Evolutionary conservation across 148 eudicot genomes (phyloP), one percentile per base, ranked within the genome.

Genomic region (Dysphania ambrosioides): DNA sequence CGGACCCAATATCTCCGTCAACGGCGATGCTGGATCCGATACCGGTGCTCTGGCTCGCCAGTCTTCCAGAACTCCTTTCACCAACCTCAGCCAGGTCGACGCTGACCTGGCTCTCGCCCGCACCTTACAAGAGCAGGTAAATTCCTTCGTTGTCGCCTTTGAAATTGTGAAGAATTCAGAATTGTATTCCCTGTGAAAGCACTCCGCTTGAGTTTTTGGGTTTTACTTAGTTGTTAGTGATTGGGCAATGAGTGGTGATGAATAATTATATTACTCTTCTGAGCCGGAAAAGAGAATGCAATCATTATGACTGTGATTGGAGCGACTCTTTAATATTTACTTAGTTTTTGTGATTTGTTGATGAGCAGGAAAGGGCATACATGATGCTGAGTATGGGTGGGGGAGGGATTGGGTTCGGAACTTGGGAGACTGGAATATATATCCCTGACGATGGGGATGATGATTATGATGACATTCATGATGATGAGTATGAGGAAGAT

Each of bases 101-200:
- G 97, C 98, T 75, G 98, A 93, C 86, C 98, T 91, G 21, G 98
- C 98, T 69, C 98, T 93, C 32, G 98, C 98, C 65, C 89, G 98
- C 32, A 94, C 96, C 65, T 84, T 94, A 60, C 98, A 93, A 73
- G 97, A 91, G 57, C 98, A 91, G 97, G 97, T 89, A 10, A 11
- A 62, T 55, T 51, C 66, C 51, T 34, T 55, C 7, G 57, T 3
- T 66, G 1, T 27, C 18, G 35, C 11, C 62, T 74, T 70, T 27
- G 53, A n/a, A n/a, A n/a, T n/a, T n/a, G n/a, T n/a, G n/a, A n/a
- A n/a, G n/a, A n/a, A n/a, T n/a, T n/a, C n/a, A n/a, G n/a, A n/a
- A n/a, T n/a, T n/a, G n/a, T n/a, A n/a, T n/a, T n/a, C n/a, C n/a
- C n/a, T n/a, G n/a, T n/a, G n/a, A n/a, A n/a, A n/a, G n/a, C n/a